Conservation (phyloP, 441 rosid genomes). For the Gossypium schwendimanii region DNA sequence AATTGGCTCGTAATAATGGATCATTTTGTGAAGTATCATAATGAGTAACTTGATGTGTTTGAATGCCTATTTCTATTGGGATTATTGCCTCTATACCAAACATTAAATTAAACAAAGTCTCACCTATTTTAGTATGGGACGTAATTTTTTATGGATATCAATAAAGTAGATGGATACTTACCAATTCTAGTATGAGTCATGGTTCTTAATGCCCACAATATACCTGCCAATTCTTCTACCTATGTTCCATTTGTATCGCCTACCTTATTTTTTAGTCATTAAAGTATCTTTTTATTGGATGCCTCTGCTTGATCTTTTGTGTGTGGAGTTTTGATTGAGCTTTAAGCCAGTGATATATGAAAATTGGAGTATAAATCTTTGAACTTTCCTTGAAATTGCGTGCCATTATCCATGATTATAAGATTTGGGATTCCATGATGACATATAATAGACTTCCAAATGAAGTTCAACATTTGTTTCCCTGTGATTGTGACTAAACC, state of each 20-base stretch:
- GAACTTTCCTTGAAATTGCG: background rate
- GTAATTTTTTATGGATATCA: too few species aligned
- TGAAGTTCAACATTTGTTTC: too few species aligned
- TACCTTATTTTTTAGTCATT: background rate
- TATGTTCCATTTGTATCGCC: background rate
- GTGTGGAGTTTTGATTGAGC: background rate
- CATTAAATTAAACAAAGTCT: background rate
- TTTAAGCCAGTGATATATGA: background rate
- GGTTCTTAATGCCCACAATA: background rate
- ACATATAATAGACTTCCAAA: too few species aligned
- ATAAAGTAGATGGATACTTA: too few species aligned
- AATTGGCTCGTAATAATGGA: background rate
- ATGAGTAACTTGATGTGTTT: background rate
- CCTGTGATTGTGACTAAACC: too few species aligned
- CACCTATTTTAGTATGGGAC: background rate
- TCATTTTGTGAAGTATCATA: too few species aligned
- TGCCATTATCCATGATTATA: background rate
- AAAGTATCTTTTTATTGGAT: too few species aligned
- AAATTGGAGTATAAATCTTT: too few species aligned
- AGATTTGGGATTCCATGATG: background rate
- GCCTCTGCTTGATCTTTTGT: background rate
- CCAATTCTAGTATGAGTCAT: background rate
- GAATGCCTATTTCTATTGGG: background rate
- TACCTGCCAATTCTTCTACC: background rate
- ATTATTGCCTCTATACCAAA: background rate